A percentile compares a stretch with the other conserved stretches of the same genome.
phyloP scores from a whole-genome alignment of 2,329 filamentous ascomycete species.

The Coniella vitis region DNA sequence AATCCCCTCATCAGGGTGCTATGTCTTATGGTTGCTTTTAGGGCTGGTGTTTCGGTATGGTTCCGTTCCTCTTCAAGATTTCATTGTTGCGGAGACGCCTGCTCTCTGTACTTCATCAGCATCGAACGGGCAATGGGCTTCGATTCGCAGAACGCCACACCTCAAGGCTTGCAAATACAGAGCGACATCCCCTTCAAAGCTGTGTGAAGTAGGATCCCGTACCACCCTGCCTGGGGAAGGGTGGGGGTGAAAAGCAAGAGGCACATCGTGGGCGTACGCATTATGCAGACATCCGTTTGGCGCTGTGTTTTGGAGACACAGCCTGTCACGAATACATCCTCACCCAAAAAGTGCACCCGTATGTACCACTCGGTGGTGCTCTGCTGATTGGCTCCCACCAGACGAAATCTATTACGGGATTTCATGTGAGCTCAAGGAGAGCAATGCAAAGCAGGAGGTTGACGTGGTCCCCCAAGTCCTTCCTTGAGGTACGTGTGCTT shows the following conservation, averaged over 20 bases:
- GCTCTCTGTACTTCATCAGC: not conserved
- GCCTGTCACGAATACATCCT: constrained; percentile 3
- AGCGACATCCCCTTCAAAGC: not conserved
- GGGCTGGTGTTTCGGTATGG: too few relatives aligned
- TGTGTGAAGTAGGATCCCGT: not conserved
- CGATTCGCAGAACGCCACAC: not conserved
- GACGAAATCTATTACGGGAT: not conserved
- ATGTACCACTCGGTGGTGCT: constrained; percentile 6
- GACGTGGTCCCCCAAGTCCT: not conserved
- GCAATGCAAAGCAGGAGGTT: not conserved
- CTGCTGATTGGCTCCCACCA: not conserved
- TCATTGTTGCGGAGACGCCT: too few relatives aligned
- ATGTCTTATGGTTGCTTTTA: too few relatives aligned
- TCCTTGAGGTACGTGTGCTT: not conserved
- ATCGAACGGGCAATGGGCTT: not conserved
- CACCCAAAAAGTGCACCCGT: constrained; percentile 1
- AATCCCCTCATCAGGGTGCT: too few relatives aligned
- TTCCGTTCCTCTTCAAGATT: too few relatives aligned
- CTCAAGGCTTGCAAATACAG: not conserved
- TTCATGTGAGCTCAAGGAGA: not conserved
- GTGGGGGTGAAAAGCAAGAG: not conserved
- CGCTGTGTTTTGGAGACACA: constrained; percentile 1
- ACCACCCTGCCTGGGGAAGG: constrained; percentile 1
- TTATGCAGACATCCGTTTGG: constrained; percentile 11
- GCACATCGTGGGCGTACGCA: not conserved